Base-by-base conservation (phyloP, 164 flowering plant species). In the Kingdonia uniflora region DNA sequence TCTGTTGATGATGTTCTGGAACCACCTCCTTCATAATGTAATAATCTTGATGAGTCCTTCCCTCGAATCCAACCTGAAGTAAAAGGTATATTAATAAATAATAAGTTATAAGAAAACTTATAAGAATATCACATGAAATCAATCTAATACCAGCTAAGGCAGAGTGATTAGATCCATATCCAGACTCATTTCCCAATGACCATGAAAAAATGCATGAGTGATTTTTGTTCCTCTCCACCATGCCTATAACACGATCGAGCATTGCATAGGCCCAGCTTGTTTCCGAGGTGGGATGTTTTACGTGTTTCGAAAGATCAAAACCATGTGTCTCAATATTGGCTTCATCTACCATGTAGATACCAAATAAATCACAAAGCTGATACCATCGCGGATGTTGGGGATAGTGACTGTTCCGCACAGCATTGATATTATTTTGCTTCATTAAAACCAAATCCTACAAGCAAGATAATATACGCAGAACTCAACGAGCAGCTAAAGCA, bases 301-400 rank as follows among this genome's bases (percentile, higher is more conserved):
- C 19, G 62, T 68, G 57, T 19, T 55, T 49, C 60, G 76, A 78
- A 51, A 49, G 63, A 71, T 76, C 67, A 76, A 92, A 92, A 39
- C 89, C 97, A 67, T 92, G 99, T 46, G 99, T 88, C 77, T 88
- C 99, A 63, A 92, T 92, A 57, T 92, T 92, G 57, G 97, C 97
- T 76, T 92, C 99, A 68, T 92, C 99, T 45, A 92, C 78, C 95
- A 92, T 88, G 73, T 92, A 92, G 76, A 92, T 64, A 49, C 99
- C 97, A 68, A 92, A 88, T 60, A 92, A 65, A 70, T 88, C 89
- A 65, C 95, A 92, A 61, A 92, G 62, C 75, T 92, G 95, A 41
- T 92, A 92, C 99, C 96, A 92, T 23, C 95, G 80, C 8, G 95
- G 85, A 70, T 92, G 99, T 51, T 92, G 95, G 47, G 99, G 99